Evolutionary conservation across 306 rosid species (phyloP).

Genomic region (Vachellia collinsii): DNA sequence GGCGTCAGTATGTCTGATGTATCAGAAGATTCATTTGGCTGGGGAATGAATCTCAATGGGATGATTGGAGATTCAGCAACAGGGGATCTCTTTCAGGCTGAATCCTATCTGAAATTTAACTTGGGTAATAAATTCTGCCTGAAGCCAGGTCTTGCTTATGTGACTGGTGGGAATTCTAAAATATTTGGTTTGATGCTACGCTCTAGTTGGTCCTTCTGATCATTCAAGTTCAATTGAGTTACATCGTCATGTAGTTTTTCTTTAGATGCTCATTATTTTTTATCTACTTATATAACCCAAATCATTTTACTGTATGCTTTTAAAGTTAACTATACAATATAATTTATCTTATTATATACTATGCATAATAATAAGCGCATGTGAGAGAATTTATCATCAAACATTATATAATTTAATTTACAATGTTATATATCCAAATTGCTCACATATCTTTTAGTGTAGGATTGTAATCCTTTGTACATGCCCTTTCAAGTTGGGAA

Average conservation of each 20-base stretch:
- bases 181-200: conserved; percentile 68
- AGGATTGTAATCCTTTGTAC: too few species aligned
- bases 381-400: too few species aligned
- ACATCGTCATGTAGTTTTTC: background rate
- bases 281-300: conserved; percentile 20
- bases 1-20: conserved; percentile 64
- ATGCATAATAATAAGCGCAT: background rate
- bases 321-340: background rate
- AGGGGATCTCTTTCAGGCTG: conserved; percentile 67
- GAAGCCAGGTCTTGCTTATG: conserved; percentile 78
- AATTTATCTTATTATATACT: too few species aligned
- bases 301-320: background rate
- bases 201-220: conserved; percentile 76
- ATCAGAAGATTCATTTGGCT: conserved; percentile 74
- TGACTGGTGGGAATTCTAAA: conserved; percentile 57
- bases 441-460: too few species aligned
- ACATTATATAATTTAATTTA: background rate
- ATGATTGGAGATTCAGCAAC: conserved; percentile 45
- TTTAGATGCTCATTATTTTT: conserved; percentile 17
- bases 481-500: too few species aligned
- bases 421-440: background rate
- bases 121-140: conserved; percentile 62
- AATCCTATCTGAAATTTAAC: conserved; percentile 71
- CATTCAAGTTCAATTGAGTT: background rate
- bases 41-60: conserved; percentile 80